Conservation (phyloP, 441 rosid genomes). For the Erysimum cheiri region DNA sequence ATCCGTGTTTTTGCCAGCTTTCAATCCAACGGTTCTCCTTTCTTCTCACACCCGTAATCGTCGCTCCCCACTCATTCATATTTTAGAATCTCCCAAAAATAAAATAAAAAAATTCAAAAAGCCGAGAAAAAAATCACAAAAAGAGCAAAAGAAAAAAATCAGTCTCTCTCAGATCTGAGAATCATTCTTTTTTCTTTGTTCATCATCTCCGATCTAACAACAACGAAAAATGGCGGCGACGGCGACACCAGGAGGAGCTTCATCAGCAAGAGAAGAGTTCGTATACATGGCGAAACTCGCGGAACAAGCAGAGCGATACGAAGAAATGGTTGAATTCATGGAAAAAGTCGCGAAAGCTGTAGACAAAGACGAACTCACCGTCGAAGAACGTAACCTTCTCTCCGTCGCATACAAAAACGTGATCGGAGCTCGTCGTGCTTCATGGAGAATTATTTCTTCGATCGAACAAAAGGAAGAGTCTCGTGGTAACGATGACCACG, state of each 20-base stretch:
- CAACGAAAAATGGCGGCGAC: conserved; percentile 31
- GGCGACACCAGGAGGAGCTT: conserved; percentile 30
- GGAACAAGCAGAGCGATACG: conserved; percentile 75
- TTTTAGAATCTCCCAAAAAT: conserved; percentile 13
- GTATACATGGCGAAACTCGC: conserved; percentile 76
- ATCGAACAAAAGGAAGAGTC: conserved; percentile 74
- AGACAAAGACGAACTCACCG: conserved; percentile 59
- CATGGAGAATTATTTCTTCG: conserved; percentile 71
- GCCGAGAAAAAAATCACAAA: background rate
- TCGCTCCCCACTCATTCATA: conserved; percentile 51
- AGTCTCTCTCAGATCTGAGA: conserved; percentile 22
- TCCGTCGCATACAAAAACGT: conserved; percentile 79
- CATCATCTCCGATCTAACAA: conserved; percentile 16
- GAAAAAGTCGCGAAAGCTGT: conserved; percentile 62
- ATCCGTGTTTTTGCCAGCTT: conserved; percentile 29
- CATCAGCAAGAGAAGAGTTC: conserved; percentile 64
- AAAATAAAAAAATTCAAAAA: conserved; percentile 29
- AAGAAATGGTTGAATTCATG: conserved; percentile 84
- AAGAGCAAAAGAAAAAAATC: background rate
- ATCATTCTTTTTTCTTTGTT: conserved; percentile 4
- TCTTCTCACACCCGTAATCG: conserved; percentile 48
- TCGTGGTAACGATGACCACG: conserved; percentile 78
- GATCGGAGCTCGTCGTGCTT: conserved; percentile 74
- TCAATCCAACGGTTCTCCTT: conserved; percentile 38
- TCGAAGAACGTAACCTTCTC: conserved; percentile 70